phyloP scores from a whole-genome alignment of 2,329 filamentous ascomycete species.

The Talaromyces atroroseus region DNA sequence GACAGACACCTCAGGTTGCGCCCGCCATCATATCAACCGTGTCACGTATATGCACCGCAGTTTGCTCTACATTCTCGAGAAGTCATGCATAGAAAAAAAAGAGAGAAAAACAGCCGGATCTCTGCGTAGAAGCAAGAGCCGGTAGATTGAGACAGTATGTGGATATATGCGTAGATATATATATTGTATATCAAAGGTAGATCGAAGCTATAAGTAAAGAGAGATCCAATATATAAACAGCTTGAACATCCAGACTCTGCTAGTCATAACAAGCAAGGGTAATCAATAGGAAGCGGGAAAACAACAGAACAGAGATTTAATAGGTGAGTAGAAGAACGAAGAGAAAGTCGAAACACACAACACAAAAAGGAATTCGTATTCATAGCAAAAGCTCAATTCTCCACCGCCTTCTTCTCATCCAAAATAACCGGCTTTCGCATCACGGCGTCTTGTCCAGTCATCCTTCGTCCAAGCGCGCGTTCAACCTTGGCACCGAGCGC shows the following conservation, averaged over 20 bases:
- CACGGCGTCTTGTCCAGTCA: conserved; percentile 77
- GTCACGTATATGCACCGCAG: too few relatives aligned
- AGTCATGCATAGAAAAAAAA: too few relatives aligned
- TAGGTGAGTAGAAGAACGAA: conserved; percentile 16
- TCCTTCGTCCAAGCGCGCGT: conserved; percentile 75
- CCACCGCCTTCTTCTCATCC: conserved; percentile 32
- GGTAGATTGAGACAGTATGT: not conserved
- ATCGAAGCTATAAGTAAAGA: not conserved
- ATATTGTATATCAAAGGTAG: not conserved
- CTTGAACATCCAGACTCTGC: not conserved
- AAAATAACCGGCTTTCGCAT: conserved; percentile 59
- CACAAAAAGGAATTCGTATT: conserved; percentile 7
- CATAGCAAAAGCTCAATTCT: conserved; percentile 1
- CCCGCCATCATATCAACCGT: too few relatives aligned
- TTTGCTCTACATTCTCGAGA: too few relatives aligned
- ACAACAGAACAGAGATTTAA: not conserved
- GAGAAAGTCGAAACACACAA: conserved; percentile 13
- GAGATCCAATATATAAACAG: not conserved
- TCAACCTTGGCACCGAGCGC: conserved; percentile 87
- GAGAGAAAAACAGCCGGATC: too few relatives aligned
- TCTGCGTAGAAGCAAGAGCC: too few relatives aligned
- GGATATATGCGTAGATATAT: not conserved
- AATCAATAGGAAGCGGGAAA: conserved; percentile 13
- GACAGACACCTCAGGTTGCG: not conserved
- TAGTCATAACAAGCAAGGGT: conserved; percentile 6